Conservation (phyloP, 805 yeast genomes). For the Lachancea waltii region DNA sequence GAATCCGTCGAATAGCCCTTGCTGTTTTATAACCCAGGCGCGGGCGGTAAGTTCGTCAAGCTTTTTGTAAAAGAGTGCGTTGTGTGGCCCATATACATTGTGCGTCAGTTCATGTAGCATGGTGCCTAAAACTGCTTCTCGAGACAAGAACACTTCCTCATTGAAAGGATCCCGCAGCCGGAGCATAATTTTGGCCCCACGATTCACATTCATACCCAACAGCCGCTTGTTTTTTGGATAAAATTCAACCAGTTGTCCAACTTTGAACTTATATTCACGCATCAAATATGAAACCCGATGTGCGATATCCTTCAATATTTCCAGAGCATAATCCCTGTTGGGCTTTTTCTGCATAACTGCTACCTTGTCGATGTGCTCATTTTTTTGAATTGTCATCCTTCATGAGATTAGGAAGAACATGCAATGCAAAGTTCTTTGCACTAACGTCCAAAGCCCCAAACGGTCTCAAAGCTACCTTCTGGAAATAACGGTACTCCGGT, state of each 20-base stretch:
- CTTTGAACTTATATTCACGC: constrained; percentile 57
- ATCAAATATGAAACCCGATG: constrained; percentile 71
- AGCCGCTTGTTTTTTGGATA: constrained; percentile 60
- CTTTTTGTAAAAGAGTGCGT: constrained; percentile 56
- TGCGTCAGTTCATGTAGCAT: constrained; percentile 87
- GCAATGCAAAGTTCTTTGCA: no score
- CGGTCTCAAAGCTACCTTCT: no score
- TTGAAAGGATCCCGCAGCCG: constrained; percentile 59
- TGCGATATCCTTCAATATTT: constrained; percentile 62
- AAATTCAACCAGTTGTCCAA: constrained; percentile 70
- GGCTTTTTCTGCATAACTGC: constrained; percentile 46
- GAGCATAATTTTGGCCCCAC: constrained; percentile 65
- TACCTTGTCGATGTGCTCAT: constrained; percentile 30
- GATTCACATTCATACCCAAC: constrained; percentile 77
- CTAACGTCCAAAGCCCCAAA: no score
- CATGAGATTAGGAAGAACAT: no score
- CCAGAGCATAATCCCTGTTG: constrained; percentile 44
- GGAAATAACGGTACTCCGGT: background rate
- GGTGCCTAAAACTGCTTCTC: constrained; percentile 67
- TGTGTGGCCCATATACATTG: constrained; percentile 74
- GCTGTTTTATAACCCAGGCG: constrained; percentile 33
- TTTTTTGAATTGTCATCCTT: constrained; percentile 13
- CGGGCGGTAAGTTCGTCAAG: constrained; percentile 55
- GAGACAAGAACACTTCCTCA: constrained; percentile 48
- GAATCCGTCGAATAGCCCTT: constrained; percentile 27